Evolutionary conservation across 768 basidiomycete genomes (phyloP), one percentile per base, ranked within the genome.

Genomic region (Mycena belliarum): DNA sequence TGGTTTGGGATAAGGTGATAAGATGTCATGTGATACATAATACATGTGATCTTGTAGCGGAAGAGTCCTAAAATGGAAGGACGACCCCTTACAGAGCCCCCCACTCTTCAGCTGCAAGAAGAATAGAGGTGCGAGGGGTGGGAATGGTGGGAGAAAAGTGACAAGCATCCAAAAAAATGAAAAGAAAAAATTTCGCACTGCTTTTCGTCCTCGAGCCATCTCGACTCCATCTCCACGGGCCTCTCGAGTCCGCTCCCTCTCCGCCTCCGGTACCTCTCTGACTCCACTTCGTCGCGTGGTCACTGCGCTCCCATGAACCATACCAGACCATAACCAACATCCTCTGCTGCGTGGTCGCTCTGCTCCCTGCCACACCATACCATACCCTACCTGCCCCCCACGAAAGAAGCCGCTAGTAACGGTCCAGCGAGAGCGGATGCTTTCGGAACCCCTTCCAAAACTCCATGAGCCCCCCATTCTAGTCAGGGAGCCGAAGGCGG

Each of bases 381-480:
- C 33, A 52, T 52, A 44, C 52, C 43, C 51, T 44, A 44, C n/a
- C n/a, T 24, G 32, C 52, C 52, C 52, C 52, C 52, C 52, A 52
- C 32, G 32, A 52, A 52, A 52, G 52, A 12, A 52, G 52, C 52
- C 32, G 52, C 11, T 44, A 25, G 52, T 11, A 35, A 11, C 32
- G 24, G n/a, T 24, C 52, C n/a, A 45, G 52, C 21, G 52, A 52
- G 50, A 32, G 29, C 21, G 41, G 50, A 3, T 52, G 14, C 14
- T 52, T 43, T 52, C 50, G 41, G 50, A 52, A 52, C 12, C 11
- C 5, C 29, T 12, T 14, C 41, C 18, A 33, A 52, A 18, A 51
- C 25, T 29, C 32, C n/a, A n/a, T n/a, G n/a, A 46, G 25, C 44
- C 26, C 26, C 44, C 44, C 44, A 26, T 5, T 29, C 9, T n/a